Base-by-base conservation (phyloP, 257 asterid genomes). In the Primulina huaijiensis region DNA sequence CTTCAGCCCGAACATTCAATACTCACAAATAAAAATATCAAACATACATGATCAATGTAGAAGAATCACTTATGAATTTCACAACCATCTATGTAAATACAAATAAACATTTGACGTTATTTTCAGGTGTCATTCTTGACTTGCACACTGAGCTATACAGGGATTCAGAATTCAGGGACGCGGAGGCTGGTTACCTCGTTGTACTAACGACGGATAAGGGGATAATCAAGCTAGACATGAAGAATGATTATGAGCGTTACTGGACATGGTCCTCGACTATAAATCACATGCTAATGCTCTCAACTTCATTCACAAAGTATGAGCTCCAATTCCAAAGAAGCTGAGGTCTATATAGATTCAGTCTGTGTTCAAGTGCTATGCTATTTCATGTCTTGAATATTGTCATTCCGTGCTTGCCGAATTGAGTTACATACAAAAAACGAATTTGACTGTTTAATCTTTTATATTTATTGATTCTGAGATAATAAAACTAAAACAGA, bases 221-320 rank as follows among this genome's bases (percentile, higher is more conserved):
- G 70, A 69, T 73, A 63, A 75, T 80, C 81, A 89, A 88, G 82
- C 85, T 92, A 62, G 94, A 87, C 80, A 81, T 92, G 95, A 69
- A 78, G 87, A 83, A 83, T 59, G 90, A 92, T 64, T 77, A 89
- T 35, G 81, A 83, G 72, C 77, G 68, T 17, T 86, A 87, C 78
- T 80, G 69, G 70, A 87, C 83, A 53, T 89, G 96, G 97, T 89
- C 95, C 8, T 81, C 81, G 83, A 82, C 96, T 43, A 82, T 92
- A 71, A 84, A 87, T 78, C 96, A 87, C 70, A 87, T 92, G 96
- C 69, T 92, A 60, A 80, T 79, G 82, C 92, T 92, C 61, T 89
- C 92, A 33, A 69, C 89, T 70, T 82, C 94, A 20, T 79, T 78
- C 55, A 73, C 85, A 61, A 85, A 82, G 82, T 85, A 80, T 62